Base-by-base conservation (phyloP, 352 stramenopile genomes). In the Phytopythium litorale region DNA sequence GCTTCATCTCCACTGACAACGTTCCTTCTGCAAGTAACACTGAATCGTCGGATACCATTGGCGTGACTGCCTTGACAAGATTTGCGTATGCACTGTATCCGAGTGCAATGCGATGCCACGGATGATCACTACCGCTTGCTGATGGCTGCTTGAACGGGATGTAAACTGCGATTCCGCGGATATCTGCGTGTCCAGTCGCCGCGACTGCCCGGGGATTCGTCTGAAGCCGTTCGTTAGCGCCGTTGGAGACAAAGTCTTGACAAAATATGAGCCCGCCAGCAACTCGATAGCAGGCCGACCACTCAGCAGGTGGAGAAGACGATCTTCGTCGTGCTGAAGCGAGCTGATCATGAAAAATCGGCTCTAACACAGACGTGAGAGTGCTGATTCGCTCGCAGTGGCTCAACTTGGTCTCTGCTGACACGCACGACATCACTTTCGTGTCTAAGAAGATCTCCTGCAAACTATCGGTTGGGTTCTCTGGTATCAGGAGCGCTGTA, bases 371-470 rank as follows among this genome's bases (percentile, higher is more conserved):
- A 7, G 16, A 16, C 7, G 42, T 18, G 7, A 60, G 35, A 18
- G 23, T 7, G 21, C 15, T 7, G 8, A 30, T 19, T 5, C 38
- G 40, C 8, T 40, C 40, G 1, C 21, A 4, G 42, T 40, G 16
- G 16, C 7, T 38, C n/a, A n/a, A 0, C n/a, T 7, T 19, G n/a
- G 7, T 28, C 11, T 7, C n/a, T 4, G 16, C 4, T 33, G 33
- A 3, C 21, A 52, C 0, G 21, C 19, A 50, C 19, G 43, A 56
- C 6, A 18, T 23, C 21, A 30, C 21, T n/a, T 37, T 11, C 3
- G 25, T 11, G 42, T 52, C 40, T 3, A 60, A n/a, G 38, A 60
- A 60, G 28, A 60, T 12, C 37, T 60, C 54, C 16, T 60, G 37
- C n/a, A 60, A 23, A 8, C 11, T 15, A 4, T 40, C 15, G 16